Evolutionary conservation across 345 rosid species (phyloP).

Genomic region (Populus davidiana): DNA sequence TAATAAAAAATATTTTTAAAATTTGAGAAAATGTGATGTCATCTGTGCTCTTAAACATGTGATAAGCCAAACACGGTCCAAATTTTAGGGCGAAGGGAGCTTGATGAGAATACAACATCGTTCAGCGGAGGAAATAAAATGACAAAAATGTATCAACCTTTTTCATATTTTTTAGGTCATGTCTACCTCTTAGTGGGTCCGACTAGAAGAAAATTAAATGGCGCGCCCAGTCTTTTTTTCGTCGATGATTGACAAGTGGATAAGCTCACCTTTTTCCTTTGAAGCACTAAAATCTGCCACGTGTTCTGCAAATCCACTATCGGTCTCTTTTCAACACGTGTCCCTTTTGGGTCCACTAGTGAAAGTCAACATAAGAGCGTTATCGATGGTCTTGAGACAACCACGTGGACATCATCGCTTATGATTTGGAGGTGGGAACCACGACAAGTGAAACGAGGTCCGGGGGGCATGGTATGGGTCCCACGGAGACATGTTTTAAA

Average conservation of each 20-base stretch:
- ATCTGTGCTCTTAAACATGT: accelerated
- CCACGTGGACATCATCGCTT: conserved; percentile 2
- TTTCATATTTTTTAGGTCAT: not conserved
- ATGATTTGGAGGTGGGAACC: not conserved
- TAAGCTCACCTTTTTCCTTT: not conserved
- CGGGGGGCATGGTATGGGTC: not conserved
- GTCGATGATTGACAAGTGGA: not conserved
- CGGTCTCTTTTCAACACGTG: not conserved
- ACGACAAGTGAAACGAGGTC: not conserved
- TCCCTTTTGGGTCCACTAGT: not conserved
- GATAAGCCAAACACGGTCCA: no score
- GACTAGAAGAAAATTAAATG: not conserved
- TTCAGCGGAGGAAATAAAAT: not conserved
- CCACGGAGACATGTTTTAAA: not conserved
- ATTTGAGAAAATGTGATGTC: no score
- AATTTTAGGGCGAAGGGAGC: no score
- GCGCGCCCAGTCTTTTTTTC: not conserved
- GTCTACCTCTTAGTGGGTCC: not conserved
- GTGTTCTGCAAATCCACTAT: not conserved
- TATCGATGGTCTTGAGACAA: not conserved
- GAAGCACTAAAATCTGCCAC: not conserved
- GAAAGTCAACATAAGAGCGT: not conserved
- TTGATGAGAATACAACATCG: not conserved
- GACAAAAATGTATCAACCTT: not conserved
- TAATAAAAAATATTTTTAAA: no score